Evolutionary conservation across 768 basidiomycete species (phyloP), one percentile per base, ranked within the genome.

Genomic region (Fistulinella prunicolor): DNA sequence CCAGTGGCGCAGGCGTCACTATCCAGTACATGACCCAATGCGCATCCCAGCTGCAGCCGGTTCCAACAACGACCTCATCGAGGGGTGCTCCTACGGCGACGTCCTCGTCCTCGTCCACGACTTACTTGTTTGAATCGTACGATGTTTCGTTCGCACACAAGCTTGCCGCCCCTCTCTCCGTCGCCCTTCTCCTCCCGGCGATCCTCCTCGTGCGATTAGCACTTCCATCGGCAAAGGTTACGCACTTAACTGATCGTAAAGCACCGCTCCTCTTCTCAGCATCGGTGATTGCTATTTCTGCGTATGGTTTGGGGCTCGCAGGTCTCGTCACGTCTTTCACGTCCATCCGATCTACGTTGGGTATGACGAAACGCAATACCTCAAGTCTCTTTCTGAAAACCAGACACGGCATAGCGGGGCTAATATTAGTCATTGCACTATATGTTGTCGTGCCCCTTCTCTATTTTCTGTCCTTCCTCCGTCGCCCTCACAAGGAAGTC

Each of bases 251-350:
- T 16, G 54, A 68, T 42, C 55, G 47, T 24, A 62, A 60, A 28
- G 26, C 63, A 12, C 51, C 44, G 3, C 55, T 74, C 43, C 41
- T 73, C 46, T 75, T 70, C 50, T 38, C 70, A 3, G 70, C 73
- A 22, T 64, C 62, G 13, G 49, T 75, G 17, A 53, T 79, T 42
- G 70, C 71, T 13, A 43, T 83, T 29, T 67, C 60, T 14, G 75
- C 78, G 14, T 87, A 81, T 57, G 80, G 71, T 13, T 56, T 81
- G 21, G 89, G 89, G 23, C 55, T 89, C 17, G 81, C 70, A 22
- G 86, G 85, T 9, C 63, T 89, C 38, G 77, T 71, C 16, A 70
- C 77, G 3, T 74, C 86, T 7, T 87, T 90, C 65, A 82, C 81
- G 2, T 75, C 81, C 35, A 75, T 79, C 44, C 66, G 53, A 20